These are phyloP conservation scores for Anisogramma anomala DNA, from an alignment of 2,329 filamentous ascomycete species.

Conservation along the genomic window DNA sequence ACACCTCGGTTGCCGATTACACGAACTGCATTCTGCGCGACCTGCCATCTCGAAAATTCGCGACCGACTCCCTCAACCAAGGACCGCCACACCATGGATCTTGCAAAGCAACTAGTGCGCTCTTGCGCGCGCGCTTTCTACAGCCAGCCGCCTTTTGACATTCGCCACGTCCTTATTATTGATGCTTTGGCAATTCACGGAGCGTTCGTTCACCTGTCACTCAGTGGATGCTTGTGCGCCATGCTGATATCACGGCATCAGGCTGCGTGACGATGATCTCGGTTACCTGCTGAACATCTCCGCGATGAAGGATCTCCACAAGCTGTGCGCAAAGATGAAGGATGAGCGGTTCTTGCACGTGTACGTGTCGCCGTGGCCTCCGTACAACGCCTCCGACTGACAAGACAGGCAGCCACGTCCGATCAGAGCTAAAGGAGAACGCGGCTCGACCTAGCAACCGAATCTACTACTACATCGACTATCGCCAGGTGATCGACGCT, in stretches of 20 bases:
- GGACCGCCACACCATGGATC: conserved; percentile 30
- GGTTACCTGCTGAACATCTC: conserved; percentile 81
- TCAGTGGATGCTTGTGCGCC: conserved; percentile 33
- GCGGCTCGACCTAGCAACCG: conserved; percentile 71
- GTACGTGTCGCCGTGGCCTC: conserved; percentile 35
- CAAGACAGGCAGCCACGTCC: conserved; percentile 44
- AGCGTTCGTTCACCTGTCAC: conserved; percentile 40
- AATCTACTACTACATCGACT: conserved; percentile 96
- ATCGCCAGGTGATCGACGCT: conserved; percentile 84
- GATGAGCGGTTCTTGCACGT: conserved; percentile 79
- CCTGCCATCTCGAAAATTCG: neutral
- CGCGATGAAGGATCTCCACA: conserved; percentile 72
- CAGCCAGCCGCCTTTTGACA: conserved; percentile 44
- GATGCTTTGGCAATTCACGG: conserved; percentile 81
- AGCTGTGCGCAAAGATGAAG: conserved; percentile 71
- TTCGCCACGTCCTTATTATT: conserved; percentile 71
- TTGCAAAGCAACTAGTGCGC: conserved; percentile 67
- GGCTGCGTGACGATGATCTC: conserved; percentile 80
- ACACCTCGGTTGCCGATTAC: neutral
- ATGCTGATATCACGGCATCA: conserved; percentile 53
- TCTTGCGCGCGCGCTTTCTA: conserved; percentile 71
- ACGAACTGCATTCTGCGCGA: neutral
- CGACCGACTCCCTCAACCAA: too few species aligned
- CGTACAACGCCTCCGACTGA: neutral
- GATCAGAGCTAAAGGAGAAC: conserved; percentile 67